Evolutionary conservation across 768 basidiomycete genomes (phyloP).

Genomic region (Russula brevipes): DNA sequence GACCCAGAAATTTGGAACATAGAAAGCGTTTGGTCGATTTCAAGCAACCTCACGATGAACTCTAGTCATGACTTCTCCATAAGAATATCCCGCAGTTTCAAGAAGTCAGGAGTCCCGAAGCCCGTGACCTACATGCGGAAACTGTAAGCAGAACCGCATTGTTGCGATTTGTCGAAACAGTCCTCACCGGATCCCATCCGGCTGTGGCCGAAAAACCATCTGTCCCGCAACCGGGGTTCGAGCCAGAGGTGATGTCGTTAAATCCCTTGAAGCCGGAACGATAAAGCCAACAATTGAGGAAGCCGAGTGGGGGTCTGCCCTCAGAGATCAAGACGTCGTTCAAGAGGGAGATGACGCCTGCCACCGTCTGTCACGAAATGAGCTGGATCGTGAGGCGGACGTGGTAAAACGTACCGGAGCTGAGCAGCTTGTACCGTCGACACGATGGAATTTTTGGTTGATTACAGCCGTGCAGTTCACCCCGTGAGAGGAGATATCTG

Average conservation of each 20-base stretch:
- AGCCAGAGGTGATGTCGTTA: conserved; percentile 52
- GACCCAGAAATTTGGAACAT: too few species aligned
- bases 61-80: not conserved
- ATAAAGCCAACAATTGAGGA: conserved; percentile 39
- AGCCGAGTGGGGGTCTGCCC: conserved; percentile 35
- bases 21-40: too few species aligned
- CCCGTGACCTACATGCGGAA: conserved; percentile 27
- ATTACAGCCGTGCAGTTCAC: conserved; percentile 55
- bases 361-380: conserved; percentile 24
- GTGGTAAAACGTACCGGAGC: conserved; percentile 28
- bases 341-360: conserved; percentile 35
- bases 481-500: conserved; percentile 43
- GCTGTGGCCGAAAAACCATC: conserved; percentile 35
- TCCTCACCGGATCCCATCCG: conserved; percentile 25
- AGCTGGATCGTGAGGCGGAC: not conserved
- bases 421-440: conserved; percentile 42
- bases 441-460: conserved; percentile 38
- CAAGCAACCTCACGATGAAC: not conserved
- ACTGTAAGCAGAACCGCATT: not conserved
- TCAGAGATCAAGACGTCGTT: conserved; percentile 36
- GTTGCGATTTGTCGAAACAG: too few species aligned
- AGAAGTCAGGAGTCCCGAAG: conserved; percentile 32
- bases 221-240: conserved; percentile 62
- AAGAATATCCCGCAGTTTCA: conserved; percentile 29
- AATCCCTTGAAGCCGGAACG: conserved; percentile 29